Base-by-base conservation (phyloP, 352 stramenopile species). In the Phytophthora aleatoria region DNA sequence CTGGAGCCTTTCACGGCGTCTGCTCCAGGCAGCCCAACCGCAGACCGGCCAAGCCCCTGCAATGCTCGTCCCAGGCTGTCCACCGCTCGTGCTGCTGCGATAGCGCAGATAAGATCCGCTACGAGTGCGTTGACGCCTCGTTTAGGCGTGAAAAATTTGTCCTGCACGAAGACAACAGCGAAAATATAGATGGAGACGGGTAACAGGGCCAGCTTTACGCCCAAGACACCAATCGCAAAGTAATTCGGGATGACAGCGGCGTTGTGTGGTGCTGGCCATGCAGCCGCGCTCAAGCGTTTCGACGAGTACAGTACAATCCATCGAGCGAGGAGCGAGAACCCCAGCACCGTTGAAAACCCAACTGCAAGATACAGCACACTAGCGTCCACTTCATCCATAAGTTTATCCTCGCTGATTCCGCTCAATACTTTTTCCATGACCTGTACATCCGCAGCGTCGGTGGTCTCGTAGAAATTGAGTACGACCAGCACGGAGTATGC, bases 381-480 rank as follows among this genome's bases (percentile, higher is more conserved):
- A 9, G 15, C 13, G 15, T 75, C 66, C 15, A 63, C 67, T 43
- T 72, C 6, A 13, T 62, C 36, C 43, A 64, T 53, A 20, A 75
- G 49, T 5, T 52, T 50, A 1, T 57, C 5, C 9, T 57, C 50
- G 16, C 15, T 41, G 8, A 11, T 55, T 15, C 35, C 7, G 13
- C 10, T 15, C 6, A 47, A 5, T 31, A 57, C 35, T 27, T 3
- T 27, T 16, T 20, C 33, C 48, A 58, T 55, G 2, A 56, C 28
- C 16, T 72, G 67, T 16, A 69, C 6, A 13, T 51, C 33, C 5
- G 58, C 36, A 27, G 45, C 49, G 3, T 42, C 28, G 3, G 47
- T 43, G 5, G 57, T 72, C 52, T 72, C 63, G 43, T 69, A 75
- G 20, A 67, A 69, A 33, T 73, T 73, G 28, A 73, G 66, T 42